These are phyloP conservation scores for Tricholoma flavovirens DNA, from an alignment of 768 basidiomycete species.

Conservation along the genomic window DNA sequence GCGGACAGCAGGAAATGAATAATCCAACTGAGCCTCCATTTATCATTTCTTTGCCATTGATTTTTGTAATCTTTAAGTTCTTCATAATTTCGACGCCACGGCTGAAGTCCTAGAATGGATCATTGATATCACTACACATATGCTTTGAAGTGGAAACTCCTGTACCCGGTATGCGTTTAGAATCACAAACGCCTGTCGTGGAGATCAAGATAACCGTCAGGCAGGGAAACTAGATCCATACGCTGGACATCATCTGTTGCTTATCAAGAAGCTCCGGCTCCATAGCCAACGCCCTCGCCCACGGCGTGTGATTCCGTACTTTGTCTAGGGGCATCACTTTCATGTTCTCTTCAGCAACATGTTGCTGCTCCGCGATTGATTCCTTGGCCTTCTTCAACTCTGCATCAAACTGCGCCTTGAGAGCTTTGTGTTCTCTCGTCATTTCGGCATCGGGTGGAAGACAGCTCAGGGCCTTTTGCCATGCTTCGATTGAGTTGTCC, in stretches of 20 bases:
- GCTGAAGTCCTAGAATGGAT: constrained; percentile 22
- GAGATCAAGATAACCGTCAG: not conserved
- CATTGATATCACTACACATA: not conserved
- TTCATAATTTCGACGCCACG: constrained; percentile 24
- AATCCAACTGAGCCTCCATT: not conserved
- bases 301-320: constrained; percentile 15
- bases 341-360: not conserved
- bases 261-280: constrained; percentile 12
- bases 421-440: constrained; percentile 24
- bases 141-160: not conserved
- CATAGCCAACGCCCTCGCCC: constrained; percentile 22
- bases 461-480: constrained; percentile 26
- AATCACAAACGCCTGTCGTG: constrained; percentile 27
- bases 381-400: constrained; percentile 22
- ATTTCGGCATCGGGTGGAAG: constrained; percentile 24
- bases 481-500: constrained; percentile 18
- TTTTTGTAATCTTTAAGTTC: not conserved
- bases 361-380: not conserved
- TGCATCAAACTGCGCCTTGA: constrained; percentile 29
- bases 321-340: not conserved
- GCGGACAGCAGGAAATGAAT: not conserved
- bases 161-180: constrained; percentile 25
- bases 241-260: constrained; percentile 15
- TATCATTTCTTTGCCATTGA: not conserved
- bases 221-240: constrained; percentile 4